A percentile compares a stretch with the other conserved stretches of the same genome.
phyloP scores from a whole-genome alignment of 495 filamentous ascomycete species.

The Acidomyces sp. region DNA sequence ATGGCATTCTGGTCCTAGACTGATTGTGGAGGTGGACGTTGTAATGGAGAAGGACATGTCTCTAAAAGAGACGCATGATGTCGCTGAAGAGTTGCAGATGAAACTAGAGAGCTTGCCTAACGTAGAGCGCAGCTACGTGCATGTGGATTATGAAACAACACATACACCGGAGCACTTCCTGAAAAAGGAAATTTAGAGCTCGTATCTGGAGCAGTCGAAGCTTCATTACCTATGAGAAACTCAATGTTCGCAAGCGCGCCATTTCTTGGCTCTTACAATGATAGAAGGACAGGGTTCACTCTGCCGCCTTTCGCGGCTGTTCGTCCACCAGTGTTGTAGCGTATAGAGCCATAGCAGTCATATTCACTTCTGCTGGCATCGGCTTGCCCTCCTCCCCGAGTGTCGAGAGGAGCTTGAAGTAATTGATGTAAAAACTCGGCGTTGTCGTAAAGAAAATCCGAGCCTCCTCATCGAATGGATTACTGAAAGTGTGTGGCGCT shows the following conservation, averaged over 20 bases:
- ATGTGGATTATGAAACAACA: conserved; percentile 95
- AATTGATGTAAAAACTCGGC: conserved; percentile 39
- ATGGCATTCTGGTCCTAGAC: conserved; percentile 78
- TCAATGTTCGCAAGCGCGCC: too few species aligned
- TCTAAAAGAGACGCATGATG: conserved; percentile 75
- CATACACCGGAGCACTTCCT: conserved; percentile 61
- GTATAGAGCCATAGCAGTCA: conserved; percentile 33
- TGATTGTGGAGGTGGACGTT: conserved; percentile 46
- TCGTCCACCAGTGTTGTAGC: conserved; percentile 31
- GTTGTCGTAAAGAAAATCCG: conserved; percentile 45
- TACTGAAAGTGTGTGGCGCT: conserved; percentile 42
- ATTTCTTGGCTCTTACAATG: too few species aligned
- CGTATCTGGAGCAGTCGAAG: too few species aligned
- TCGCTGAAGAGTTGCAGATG: conserved; percentile 86
- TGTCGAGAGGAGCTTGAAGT: conserved; percentile 35
- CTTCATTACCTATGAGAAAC: too few species aligned
- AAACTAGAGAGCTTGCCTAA: conserved; percentile 88
- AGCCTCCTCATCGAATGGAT: conserved; percentile 39
- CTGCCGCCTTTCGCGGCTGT: conserved; percentile 18
- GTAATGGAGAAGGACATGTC: conserved; percentile 28
- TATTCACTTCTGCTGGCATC: conserved; percentile 30
- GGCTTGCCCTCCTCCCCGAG: conserved; percentile 27
- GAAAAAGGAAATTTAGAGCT: conserved; percentile 34
- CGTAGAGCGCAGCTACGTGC: conserved; percentile 89
- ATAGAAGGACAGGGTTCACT: too few species aligned